Conservation (phyloP, 139 green algal species). For the Chlamydomonas applanata region DNA sequence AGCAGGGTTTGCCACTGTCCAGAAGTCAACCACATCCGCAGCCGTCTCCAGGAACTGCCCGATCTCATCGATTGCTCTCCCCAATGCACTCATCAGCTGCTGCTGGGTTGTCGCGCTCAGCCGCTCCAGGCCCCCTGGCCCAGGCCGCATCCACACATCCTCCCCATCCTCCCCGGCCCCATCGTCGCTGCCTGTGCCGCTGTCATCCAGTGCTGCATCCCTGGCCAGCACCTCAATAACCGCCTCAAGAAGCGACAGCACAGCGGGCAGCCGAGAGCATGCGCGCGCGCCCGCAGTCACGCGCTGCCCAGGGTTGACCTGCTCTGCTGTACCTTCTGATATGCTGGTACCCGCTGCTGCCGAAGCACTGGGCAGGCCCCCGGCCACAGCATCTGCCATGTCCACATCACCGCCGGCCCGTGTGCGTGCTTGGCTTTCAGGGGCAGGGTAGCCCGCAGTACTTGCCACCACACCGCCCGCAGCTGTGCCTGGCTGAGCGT, state of each 20-base stretch:
- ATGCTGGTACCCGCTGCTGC: conserved; percentile 4
- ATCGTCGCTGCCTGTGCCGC: conserved; percentile 6
- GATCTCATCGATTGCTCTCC: conserved; percentile 38
- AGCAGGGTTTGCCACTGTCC: too few species aligned
- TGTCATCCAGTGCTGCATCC: conserved; percentile 23
- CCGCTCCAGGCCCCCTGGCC: neutral
- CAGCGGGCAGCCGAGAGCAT: conserved; percentile 36
- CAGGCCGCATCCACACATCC: neutral
- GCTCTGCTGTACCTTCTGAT: neutral
- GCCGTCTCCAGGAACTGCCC: conserved; percentile 56
- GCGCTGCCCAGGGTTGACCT: neutral
- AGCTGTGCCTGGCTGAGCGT: neutral
- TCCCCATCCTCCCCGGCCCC: conserved; percentile 7
- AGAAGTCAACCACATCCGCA: neutral
- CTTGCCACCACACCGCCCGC: neutral
- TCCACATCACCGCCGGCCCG: neutral
- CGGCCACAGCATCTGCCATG: neutral
- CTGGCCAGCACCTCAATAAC: conserved; percentile 45
- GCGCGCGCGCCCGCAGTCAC: conserved; percentile 35
- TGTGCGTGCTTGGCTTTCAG: neutral
- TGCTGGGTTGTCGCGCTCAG: neutral
- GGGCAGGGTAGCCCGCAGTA: neutral
- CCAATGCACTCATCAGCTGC: conserved; percentile 29
- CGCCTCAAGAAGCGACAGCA: conserved; percentile 47
- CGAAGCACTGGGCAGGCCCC: neutral